These are phyloP conservation scores for Aspergillus sclerotiicarbonarius DNA, from an alignment of 495 filamentous ascomycete species.

Conservation along the genomic window DNA sequence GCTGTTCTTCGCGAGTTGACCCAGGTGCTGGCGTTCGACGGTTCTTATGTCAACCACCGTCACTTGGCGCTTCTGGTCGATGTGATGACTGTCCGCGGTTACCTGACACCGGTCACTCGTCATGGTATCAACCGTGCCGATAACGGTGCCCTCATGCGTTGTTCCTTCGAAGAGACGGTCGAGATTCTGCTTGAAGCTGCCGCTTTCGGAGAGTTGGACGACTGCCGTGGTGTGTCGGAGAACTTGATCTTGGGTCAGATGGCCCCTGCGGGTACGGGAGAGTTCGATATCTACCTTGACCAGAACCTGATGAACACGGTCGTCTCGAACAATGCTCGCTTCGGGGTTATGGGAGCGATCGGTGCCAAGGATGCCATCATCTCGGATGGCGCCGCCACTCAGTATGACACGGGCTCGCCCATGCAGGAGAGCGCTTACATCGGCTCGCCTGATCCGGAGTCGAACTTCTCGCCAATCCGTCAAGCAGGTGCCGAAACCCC, in stretches of 20 bases:
- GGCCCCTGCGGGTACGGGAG: slow-evolving; percentile 92
- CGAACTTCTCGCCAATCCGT: slow-evolving; percentile 87
- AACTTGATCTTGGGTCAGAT: slow-evolving; percentile 98
- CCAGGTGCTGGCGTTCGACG: slow-evolving; percentile 90
- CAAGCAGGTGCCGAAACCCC: slow-evolving; percentile 71
- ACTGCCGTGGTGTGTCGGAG: slow-evolving; percentile 96
- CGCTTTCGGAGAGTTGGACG: slow-evolving; percentile 89
- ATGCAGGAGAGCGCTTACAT: slow-evolving; percentile 75
- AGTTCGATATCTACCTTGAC: slow-evolving; percentile 89
- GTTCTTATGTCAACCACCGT: slow-evolving; percentile 98
- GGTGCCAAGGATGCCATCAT: slow-evolving; percentile 65
- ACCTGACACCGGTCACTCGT: slow-evolving; percentile 91
- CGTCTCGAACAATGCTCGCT: slow-evolving; percentile 81
- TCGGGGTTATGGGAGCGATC: slow-evolving; percentile 74
- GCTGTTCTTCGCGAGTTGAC: slow-evolving; percentile 85
- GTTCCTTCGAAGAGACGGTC: slow-evolving; percentile 98
- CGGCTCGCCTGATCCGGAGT: slow-evolving; percentile 73
- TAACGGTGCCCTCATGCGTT: slow-evolving; percentile 97
- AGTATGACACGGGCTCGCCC: slow-evolving; percentile 90
- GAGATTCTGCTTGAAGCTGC: slow-evolving; percentile 97
- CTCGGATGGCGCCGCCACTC: slow-evolving; percentile 83
- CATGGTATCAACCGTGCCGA: slow-evolving; percentile 98
- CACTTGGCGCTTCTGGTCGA: slow-evolving; percentile 95
- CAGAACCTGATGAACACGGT: slow-evolving; percentile 93
- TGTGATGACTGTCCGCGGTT: slow-evolving; percentile 94